A percentile compares a stretch with the other conserved stretches of the same genome.
These are phyloP conservation scores for Neoarthrinium moseri DNA, from an alignment of 2,329 filamentous ascomycete species.

Conservation along the genomic window DNA sequence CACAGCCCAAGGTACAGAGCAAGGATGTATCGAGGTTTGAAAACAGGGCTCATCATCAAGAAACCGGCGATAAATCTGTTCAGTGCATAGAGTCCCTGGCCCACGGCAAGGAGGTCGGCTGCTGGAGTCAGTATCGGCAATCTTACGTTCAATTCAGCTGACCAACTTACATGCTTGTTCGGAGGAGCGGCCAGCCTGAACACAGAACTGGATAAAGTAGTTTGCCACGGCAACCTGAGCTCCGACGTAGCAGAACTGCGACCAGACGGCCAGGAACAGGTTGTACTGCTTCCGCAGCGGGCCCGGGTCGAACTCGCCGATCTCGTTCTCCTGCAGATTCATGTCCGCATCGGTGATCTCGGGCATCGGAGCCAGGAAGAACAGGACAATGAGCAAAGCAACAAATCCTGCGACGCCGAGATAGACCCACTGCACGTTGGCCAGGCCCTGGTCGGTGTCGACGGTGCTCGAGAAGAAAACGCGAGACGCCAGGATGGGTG, in stretches of 20 bases:
- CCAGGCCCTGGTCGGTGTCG: constrained; percentile 45
- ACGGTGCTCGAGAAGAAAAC: constrained; percentile 60
- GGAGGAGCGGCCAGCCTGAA: constrained; percentile 25
- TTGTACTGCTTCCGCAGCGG: constrained; percentile 59
- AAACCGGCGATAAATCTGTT: constrained; percentile 57
- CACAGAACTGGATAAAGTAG: constrained; percentile 54
- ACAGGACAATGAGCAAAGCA: constrained; percentile 53
- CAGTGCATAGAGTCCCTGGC: constrained; percentile 58
- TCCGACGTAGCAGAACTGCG: constrained; percentile 64
- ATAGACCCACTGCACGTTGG: constrained; percentile 65
- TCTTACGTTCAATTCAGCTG: neutral
- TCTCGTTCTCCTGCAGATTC: constrained; percentile 47
- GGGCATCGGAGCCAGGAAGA: constrained; percentile 51
- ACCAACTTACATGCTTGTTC: constrained; percentile 16
- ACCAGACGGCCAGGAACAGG: constrained; percentile 58
- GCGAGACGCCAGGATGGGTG: constrained; percentile 57
- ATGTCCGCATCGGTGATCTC: constrained; percentile 63
- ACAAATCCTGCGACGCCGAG: constrained; percentile 62
- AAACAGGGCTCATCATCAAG: constrained; percentile 48
- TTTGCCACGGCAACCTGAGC: constrained; percentile 53
- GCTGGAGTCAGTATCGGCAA: constrained; percentile 8
- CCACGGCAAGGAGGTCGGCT: constrained; percentile 55
- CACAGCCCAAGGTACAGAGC: constrained; percentile 49
- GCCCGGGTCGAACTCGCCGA: constrained; percentile 40
- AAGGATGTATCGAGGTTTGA: constrained; percentile 56